Base-by-base conservation (phyloP, 768 basidiomycete genomes). In the Tephrocybe sp. region DNA sequence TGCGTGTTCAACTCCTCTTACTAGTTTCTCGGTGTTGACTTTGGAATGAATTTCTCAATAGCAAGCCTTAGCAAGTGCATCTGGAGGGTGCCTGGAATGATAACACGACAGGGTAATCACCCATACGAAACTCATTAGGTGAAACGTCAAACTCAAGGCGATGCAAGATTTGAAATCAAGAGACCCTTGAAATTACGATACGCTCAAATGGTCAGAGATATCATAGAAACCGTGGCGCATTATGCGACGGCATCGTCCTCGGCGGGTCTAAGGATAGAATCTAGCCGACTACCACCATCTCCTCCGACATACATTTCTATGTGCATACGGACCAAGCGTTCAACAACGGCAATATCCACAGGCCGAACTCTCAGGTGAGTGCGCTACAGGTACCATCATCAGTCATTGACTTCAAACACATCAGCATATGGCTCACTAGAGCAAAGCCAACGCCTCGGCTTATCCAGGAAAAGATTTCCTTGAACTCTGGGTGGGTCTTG, bases 401-500 rank as follows among this genome's bases (percentile, higher is more conserved):
- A 56, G 36, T 53, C 34, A 39, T 10, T 12, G 20, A 32, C 12
- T 40, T 17, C 46, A 22, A 53, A 40, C n/a, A 14, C 23, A 45
- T n/a, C 22, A 49, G 31, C 16, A 23, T 35, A 22, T 31, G 31
- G 13, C 75, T 47, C 46, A 78, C 79, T 60, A 82, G 48, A n/a
- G 79, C 79, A 61, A 76, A 82, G 3, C 64, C 65, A 16, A 76
- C 77, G 4, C 80, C 79, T 20, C 76, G 65, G 51, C 76, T 75
- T 31, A 79, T 68, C 54, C 62, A 67, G 1, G 68, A 69, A 43
- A 73, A 77, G 6, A 80, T 56, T n/a, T 78, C 77, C 51, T 76
- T 80, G 58, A 74, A 80, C 23, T 80, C 78, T 0, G 75, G 68
- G 56, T 82, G 77, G 5, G 70, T 60, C 60, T 78, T 79, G 44